A percentile compares a stretch with the other conserved stretches of the same genome.
phyloP scores from a whole-genome alignment of 805 yeast species.

The Candida sonorensis region DNA sequence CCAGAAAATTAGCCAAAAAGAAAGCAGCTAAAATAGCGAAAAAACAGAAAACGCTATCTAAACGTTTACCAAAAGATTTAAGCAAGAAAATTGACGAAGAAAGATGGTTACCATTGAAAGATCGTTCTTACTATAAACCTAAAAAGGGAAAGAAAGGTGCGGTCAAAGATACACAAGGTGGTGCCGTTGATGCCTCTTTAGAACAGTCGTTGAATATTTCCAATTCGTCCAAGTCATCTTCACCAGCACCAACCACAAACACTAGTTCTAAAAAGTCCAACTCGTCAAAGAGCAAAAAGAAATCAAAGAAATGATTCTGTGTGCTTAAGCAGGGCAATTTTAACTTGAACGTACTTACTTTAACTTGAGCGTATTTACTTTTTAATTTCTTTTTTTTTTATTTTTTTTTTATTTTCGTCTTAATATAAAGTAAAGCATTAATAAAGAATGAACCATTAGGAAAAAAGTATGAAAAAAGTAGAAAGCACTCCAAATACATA shows the following conservation, averaged over 20 bases:
- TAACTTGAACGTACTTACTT: no score
- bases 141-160: slow-evolving; percentile 51
- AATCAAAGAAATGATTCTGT: slow-evolving; percentile 25
- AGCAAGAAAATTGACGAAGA: slow-evolving; percentile 48
- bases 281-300: slow-evolving; percentile 23
- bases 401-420: no score
- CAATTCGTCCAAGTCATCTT: slow-evolving; percentile 3
- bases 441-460: no score
- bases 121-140: slow-evolving; percentile 77
- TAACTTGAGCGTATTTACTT: no score
- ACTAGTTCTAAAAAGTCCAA: slow-evolving; percentile 7
- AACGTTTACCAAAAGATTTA: slow-evolving; percentile 20
- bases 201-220: slow-evolving; percentile 30
- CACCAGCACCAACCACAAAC: slow-evolving; percentile 9
- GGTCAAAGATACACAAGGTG: slow-evolving; percentile 56
- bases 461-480: no score
- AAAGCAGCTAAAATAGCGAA: slow-evolving; percentile 12
- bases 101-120: slow-evolving; percentile 88
- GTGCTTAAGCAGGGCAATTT: no score
- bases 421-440: no score
- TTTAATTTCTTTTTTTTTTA: no score
- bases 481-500: no score
- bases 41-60: slow-evolving; percentile 22
- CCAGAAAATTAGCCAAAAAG: slow-evolving; percentile 4
- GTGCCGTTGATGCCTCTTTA: slow-evolving; percentile 40